These are phyloP conservation scores for Scheffersomyces titani DNA, from an alignment of 1,139 yeast genomes.

Conservation along the genomic window DNA sequence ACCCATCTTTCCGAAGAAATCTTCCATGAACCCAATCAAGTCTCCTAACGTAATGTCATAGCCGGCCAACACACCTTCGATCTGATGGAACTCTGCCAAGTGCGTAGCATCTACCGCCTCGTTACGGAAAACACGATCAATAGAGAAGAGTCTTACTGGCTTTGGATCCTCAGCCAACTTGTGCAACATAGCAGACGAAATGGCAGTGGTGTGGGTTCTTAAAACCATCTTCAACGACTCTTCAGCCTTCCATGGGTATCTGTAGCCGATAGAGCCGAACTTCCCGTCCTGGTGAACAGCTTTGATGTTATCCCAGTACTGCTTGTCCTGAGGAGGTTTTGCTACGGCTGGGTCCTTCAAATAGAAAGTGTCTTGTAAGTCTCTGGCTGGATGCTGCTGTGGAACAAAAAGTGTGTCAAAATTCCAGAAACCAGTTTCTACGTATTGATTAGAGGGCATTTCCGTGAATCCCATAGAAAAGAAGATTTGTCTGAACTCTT, in stretches of 20 bases:
- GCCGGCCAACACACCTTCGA: slow-evolving; percentile 98
- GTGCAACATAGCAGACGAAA: slow-evolving; percentile 85
- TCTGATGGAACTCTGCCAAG: slow-evolving; percentile 98
- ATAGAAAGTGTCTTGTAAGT: slow-evolving; percentile 96
- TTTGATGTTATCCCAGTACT: slow-evolving; percentile 75
- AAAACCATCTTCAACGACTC: slow-evolving; percentile 90
- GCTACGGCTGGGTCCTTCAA: slow-evolving; percentile 88
- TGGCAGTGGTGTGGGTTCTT: slow-evolving; percentile 97
- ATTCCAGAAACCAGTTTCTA: slow-evolving; percentile 98
- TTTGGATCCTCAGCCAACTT: slow-evolving; percentile 85
- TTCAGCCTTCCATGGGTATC: slow-evolving; percentile 94
- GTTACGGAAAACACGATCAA: slow-evolving; percentile 98
- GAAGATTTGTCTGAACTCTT: slow-evolving; percentile 96
- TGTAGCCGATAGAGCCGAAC: slow-evolving; percentile 93
- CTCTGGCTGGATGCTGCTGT: slow-evolving; percentile 99
- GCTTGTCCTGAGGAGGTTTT: slow-evolving; percentile 75
- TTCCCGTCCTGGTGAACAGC: slow-evolving; percentile 88
- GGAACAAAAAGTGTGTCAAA: slow-evolving; percentile 96
- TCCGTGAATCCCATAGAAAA: slow-evolving; percentile 97
- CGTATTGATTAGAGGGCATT: slow-evolving; percentile 98
- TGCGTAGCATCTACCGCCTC: slow-evolving; percentile 99
- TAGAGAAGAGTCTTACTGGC: slow-evolving; percentile 90
- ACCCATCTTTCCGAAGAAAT: slow-evolving; percentile 96
- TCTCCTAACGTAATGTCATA: slow-evolving; percentile 94
- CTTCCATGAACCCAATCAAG: slow-evolving; percentile 97